A percentile compares a stretch with the other conserved stretches of the same genome.
These are phyloP conservation scores for Neurospora discreta DNA, from an alignment of 495 filamentous ascomycete species.

Conservation along the genomic window DNA sequence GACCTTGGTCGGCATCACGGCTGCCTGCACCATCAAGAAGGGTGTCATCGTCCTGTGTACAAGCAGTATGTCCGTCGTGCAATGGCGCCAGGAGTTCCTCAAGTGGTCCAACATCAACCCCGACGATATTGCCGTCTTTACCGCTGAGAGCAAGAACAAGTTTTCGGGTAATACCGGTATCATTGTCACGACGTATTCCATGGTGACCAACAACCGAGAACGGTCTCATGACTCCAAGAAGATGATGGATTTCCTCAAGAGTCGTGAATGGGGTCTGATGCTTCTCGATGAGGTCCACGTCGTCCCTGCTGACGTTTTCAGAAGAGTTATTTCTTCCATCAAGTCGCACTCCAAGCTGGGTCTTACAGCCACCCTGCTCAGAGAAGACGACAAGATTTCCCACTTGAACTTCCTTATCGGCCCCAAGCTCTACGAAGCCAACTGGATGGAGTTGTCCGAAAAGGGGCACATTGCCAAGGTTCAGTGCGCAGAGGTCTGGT, in stretches of 20 bases:
- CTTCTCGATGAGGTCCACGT: slow-evolving; percentile 98
- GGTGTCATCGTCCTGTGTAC: slow-evolving; percentile 91
- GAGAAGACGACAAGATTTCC: slow-evolving; percentile 96
- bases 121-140: slow-evolving; percentile 87
- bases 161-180: slow-evolving; percentile 87
- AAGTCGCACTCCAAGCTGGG: slow-evolving; percentile 95
- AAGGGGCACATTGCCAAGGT: slow-evolving; percentile 96
- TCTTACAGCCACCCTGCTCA: slow-evolving; percentile 82
- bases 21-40: slow-evolving; percentile 95
- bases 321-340: slow-evolving; percentile 82
- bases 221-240: slow-evolving; percentile 88
- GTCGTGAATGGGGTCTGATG: slow-evolving; percentile 96
- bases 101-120: slow-evolving; percentile 98
- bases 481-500: slow-evolving; percentile 98
- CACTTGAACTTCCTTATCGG: slow-evolving; percentile 97
- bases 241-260: slow-evolving; percentile 92
- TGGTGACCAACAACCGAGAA: slow-evolving; percentile 83
- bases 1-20: slow-evolving; percentile 92
- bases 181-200: slow-evolving; percentile 95
- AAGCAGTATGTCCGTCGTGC: slow-evolving; percentile 92
- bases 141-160: slow-evolving; percentile 82
- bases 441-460: slow-evolving; percentile 98
- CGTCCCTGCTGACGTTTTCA: slow-evolving; percentile 90
- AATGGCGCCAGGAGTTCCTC: slow-evolving; percentile 92
- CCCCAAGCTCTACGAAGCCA: slow-evolving; percentile 94